These are phyloP conservation scores for Craspedostauros australis DNA, from an alignment of 108 stramenopile species.

Conservation along the genomic window DNA sequence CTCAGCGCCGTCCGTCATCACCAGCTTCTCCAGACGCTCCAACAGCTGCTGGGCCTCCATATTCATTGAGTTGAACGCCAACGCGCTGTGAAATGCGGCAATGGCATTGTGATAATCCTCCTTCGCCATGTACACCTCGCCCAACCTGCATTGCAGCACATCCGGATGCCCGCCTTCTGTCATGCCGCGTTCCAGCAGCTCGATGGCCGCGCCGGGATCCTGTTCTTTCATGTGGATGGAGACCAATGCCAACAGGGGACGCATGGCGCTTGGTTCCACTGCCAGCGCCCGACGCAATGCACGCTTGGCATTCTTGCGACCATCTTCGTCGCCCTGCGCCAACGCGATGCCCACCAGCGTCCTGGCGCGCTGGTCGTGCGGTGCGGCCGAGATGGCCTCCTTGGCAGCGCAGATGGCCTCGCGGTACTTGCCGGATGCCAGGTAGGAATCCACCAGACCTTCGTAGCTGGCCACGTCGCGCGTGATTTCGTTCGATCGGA, in stretches of 20 bases:
- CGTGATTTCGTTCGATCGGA: constrained; percentile 66
- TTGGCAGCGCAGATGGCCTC: constrained; percentile 79
- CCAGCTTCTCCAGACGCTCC: constrained; percentile 69
- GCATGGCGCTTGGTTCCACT: constrained; percentile 53
- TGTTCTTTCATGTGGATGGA: constrained; percentile 54
- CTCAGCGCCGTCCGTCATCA: no score
- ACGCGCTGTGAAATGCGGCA: constrained; percentile 62
- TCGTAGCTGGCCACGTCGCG: constrained; percentile 66
- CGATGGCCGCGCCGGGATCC: constrained; percentile 54
- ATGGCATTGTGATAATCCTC: constrained; percentile 70
- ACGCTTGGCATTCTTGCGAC: constrained; percentile 67
- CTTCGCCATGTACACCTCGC: constrained; percentile 56
- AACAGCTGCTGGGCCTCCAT: constrained; percentile 48
- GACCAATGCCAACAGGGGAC: constrained; percentile 69
- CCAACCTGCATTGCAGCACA: constrained; percentile 59
- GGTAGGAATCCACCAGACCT: constrained; percentile 75
- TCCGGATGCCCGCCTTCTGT: constrained; percentile 31
- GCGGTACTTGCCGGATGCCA: constrained; percentile 62
- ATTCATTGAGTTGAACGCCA: constrained; percentile 68
- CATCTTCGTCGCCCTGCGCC: constrained; percentile 46
- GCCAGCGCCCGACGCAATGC: constrained; percentile 68
- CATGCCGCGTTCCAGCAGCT: constrained; percentile 46
- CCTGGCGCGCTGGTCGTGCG: constrained; percentile 70
- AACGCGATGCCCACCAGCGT: constrained; percentile 78
- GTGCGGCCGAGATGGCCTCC: constrained; percentile 64